Conservation (phyloP, 169 alveolate genomes). For the Perkinsus olseni region DNA sequence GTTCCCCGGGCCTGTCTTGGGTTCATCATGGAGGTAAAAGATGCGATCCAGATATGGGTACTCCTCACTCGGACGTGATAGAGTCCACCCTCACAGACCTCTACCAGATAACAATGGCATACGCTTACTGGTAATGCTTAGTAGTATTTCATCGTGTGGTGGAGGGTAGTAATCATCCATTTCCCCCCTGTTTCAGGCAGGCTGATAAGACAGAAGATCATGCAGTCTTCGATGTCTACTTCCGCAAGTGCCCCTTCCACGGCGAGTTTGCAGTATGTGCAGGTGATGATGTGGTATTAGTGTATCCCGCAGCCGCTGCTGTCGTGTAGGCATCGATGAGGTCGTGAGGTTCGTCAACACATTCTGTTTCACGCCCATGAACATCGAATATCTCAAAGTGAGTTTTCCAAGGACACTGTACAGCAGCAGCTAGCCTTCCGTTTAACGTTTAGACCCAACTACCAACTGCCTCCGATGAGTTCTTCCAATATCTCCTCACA, state of each 20-base stretch:
- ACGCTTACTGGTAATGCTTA: slow-evolving; percentile 28
- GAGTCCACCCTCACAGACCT: slow-evolving; percentile 20
- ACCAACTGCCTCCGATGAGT: slow-evolving; percentile 49
- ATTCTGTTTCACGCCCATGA: slow-evolving; percentile 57
- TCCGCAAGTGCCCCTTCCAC: slow-evolving; percentile 76
- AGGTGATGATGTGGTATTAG: slow-evolving; percentile 18
- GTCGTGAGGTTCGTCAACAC: slow-evolving; percentile 48
- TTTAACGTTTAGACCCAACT: slow-evolving; percentile 1
- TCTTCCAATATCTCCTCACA: slow-evolving; percentile 48
- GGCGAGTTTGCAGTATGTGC: slow-evolving; percentile 65
- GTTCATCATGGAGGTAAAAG: not conserved
- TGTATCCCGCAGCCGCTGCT: not conserved
- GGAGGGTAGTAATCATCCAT: too few relatives aligned
- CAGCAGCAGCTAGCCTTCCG: not conserved
- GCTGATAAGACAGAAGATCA: slow-evolving; percentile 47
- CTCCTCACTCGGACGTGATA: not conserved
- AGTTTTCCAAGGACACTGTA: not conserved
- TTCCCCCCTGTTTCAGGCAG: too few relatives aligned
- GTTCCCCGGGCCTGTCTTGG: not conserved
- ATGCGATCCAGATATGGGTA: not conserved
- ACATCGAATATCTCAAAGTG: slow-evolving; percentile 48
- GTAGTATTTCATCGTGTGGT: too few relatives aligned
- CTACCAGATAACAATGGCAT: slow-evolving; percentile 33
- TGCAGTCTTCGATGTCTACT: slow-evolving; percentile 68
- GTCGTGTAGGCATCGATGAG: slow-evolving; percentile 47